Evolutionary conservation across 768 basidiomycete species (phyloP).

Genomic region (Boletellus sp.): DNA sequence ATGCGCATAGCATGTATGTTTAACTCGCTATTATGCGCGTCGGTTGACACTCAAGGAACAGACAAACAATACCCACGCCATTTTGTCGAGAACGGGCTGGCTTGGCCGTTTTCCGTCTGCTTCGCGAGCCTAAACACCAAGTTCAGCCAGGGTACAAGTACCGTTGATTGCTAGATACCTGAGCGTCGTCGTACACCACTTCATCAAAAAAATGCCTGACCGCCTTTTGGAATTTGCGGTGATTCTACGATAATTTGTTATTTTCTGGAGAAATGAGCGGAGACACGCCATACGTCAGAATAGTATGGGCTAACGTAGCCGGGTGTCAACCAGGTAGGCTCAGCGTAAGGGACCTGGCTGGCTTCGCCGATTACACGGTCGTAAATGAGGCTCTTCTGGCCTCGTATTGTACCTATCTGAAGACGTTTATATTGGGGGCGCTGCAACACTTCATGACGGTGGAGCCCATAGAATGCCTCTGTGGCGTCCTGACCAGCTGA

Average conservation of each 20-base stretch:
- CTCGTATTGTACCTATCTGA: conserved; percentile 69
- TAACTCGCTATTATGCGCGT: conserved; percentile 40
- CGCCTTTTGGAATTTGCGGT: conserved; percentile 44
- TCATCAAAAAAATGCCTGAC: conserved; percentile 65
- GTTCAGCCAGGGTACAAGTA: conserved; percentile 14
- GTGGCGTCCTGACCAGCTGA: conserved; percentile 84
- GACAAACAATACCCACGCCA: conserved; percentile 52
- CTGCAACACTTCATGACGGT: conserved; percentile 78
- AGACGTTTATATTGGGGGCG: conserved; percentile 72
- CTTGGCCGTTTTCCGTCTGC: conserved; percentile 88
- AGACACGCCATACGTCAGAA: conserved; percentile 46
- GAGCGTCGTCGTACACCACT: conserved; percentile 48
- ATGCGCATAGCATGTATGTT: conserved; percentile 88
- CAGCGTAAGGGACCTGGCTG: conserved; percentile 81
- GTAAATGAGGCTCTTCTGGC: conserved; percentile 53
- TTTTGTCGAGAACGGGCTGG: conserved; percentile 70
- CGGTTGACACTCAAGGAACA: not conserved
- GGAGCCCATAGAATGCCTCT: conserved; percentile 83
- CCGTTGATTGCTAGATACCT: conserved; percentile 16
- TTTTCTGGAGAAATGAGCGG: not conserved
- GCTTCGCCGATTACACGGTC: conserved; percentile 51
- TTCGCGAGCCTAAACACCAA: conserved; percentile 53
- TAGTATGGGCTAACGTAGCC: conserved; percentile 74
- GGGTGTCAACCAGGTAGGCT: conserved; percentile 75
- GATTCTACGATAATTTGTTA: conserved; percentile 36